Conservation (phyloP, 2,329 filamentous ascomycete genomes). For the Fusarium devonianum region DNA sequence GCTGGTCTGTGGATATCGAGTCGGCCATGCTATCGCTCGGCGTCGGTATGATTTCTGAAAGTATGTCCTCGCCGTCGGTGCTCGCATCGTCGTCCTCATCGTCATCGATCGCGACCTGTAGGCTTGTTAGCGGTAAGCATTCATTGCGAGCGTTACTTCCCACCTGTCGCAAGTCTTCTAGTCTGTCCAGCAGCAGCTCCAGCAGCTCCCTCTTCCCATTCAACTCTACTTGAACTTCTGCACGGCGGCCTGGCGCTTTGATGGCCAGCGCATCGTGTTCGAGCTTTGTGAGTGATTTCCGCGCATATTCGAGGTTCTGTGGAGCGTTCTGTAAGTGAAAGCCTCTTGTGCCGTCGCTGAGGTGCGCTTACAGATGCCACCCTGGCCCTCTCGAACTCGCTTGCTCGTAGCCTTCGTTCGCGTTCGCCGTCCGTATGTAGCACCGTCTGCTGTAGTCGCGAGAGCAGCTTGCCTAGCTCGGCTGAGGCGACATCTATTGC, state of each 20-base stretch:
- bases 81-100: conserved; percentile 51
- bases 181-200: conserved; percentile 69
- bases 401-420: conserved; percentile 64
- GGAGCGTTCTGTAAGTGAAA: conserved; percentile 6
- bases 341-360: not conserved
- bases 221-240: conserved; percentile 69
- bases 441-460: conserved; percentile 70
- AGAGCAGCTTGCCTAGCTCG: conserved; percentile 70
- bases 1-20: conserved; percentile 45
- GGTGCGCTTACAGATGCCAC: conserved; percentile 53
- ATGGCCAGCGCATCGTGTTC: conserved; percentile 72
- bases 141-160: not conserved
- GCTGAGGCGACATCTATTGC: conserved; percentile 44
- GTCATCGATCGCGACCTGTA: conserved; percentile 45
- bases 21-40: conserved; percentile 60
- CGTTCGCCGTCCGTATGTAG: conserved; percentile 67
- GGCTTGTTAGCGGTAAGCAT: conserved; percentile 16
- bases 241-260: conserved; percentile 64
- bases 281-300: conserved; percentile 70
- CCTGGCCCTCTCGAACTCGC: conserved; percentile 67
- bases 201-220: conserved; percentile 70
- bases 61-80: conserved; percentile 64
- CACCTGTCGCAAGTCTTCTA: conserved; percentile 73
- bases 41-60: conserved; percentile 62
- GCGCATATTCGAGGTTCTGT: conserved; percentile 76